Base-by-base conservation (phyloP, 2,329 filamentous ascomycete species). In the Boeremia exigua region DNA sequence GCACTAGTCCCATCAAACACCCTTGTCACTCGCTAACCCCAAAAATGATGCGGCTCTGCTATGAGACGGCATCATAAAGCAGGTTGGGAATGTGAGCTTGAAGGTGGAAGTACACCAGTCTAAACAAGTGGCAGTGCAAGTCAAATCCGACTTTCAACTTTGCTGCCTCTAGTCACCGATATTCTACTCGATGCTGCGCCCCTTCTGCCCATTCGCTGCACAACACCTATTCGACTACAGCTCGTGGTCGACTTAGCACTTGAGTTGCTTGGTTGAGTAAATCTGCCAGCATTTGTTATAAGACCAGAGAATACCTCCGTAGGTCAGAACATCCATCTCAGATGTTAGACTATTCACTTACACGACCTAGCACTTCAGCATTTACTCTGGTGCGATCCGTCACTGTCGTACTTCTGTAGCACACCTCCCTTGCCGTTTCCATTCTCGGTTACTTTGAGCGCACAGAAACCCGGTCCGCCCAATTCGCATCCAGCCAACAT, bases 31-130 rank as follows among this genome's bases (percentile, higher is more conserved):
- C 47, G 48, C 43, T 45, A 46, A 45, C 17, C 52, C 19, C 28
- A 40, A 17, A 45, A 25, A 9, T 30, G 17, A 71, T 75, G 72
- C 69, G 72, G 72, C 72, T 75, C 72, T 75, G 72, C 71, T 55
- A 65, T 23, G 27, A 17, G 25, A 15, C 48, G 52, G 50, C 33
- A 63, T 56, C 68, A 72, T 75, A 74, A 73, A 74, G 65, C 58
- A 66, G 23, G 53, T 58, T 44, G 56, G 48, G 61, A 52, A 65
- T 65, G 63, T 38, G 55, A 58, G 58, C 48, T 59, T 57, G 46
- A 61, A 55, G 54, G 56, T 56, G 60, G 57, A 52, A 58, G 59
- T 62, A 62, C 57, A 62, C 54, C 46, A 60, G 56, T 60, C 60
- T 56, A 59, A 53, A 61, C 45, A 52, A 58, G 58, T 48, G 60